Evolutionary conservation across 768 basidiomycete species (phyloP), one percentile per base, ranked within the genome.

Genomic region (Mycena rosella): DNA sequence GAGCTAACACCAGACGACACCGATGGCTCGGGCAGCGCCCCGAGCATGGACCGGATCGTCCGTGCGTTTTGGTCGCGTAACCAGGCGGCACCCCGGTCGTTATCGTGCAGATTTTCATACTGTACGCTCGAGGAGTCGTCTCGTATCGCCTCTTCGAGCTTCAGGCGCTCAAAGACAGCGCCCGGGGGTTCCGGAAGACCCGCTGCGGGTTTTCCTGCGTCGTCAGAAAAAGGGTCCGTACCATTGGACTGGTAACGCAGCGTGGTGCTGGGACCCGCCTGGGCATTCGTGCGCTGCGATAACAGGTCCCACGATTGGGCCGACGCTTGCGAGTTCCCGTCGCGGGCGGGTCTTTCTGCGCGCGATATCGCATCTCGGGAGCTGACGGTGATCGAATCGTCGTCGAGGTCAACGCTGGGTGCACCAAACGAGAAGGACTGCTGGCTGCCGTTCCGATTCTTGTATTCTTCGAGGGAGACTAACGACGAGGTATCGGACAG

Each of bases 401-500:
- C 93, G 57, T 94, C 93, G 14, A 84, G 67, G 40, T 88, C 86
- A 15, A 78, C 71, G 8, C 82, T 74, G 1, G 82, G 81, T 14
- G 82, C 74, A 44, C 80, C 79, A 44, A 86, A 83, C 2, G 86
- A 84, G 49, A 91, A 83, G 1, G 88, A 87, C 36, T 81, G 80
- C 57, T 86, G 86, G 72, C 90, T 90, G 61, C 82, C 84, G 71
- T 90, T 91, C 48, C 85, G 81, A 51, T 83, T 82, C 68, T 79
- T 81, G 80, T 89, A 90, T 70, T 94, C 92, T 47, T 96, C 93
- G 74, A 91, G 73, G 75, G 94, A 95, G 24, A 86, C 87, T 20
- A 96, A 80, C 11, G 95, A 96, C 13, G 89, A 89, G 2, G 95
- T 94, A 71, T 98, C 96, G 11, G 94, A 96, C 63, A 98, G 83